phyloP scores from a whole-genome alignment of 2,329 filamentous ascomycete genomes.

The Fusarium sp. region DNA sequence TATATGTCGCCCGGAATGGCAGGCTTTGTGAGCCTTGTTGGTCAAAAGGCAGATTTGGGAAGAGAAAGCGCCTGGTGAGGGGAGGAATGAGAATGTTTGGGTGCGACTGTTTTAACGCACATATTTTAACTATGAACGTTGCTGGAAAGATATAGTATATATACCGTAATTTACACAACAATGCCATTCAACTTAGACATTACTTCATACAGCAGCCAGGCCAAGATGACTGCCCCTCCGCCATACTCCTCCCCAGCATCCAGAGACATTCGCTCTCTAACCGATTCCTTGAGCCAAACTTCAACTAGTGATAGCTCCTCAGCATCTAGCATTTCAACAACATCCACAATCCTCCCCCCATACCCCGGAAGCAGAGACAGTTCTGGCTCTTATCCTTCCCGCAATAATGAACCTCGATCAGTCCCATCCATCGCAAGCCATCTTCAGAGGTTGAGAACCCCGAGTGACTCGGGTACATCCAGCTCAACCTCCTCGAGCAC shows the following conservation, averaged over 20 bases:
- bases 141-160: background rate
- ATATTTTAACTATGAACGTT: background rate
- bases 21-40: background rate
- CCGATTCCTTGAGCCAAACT: background rate
- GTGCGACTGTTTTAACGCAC: no score
- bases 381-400: background rate
- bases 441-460: conserved; percentile 3
- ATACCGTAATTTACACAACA: background rate
- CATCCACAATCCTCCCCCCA: conserved; percentile 14
- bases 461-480: conserved; percentile 13
- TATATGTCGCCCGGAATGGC: background rate
- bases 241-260: conserved; percentile 14
- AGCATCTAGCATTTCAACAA: conserved; percentile 7
- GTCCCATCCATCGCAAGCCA: background rate
- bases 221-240: conserved; percentile 21
- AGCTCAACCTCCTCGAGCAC: conserved; percentile 11
- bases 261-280: background rate
- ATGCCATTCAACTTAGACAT: background rate
- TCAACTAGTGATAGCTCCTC: conserved; percentile 3
- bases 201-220: background rate
- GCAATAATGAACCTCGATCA: background rate
- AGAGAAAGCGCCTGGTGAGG: background rate
- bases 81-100: no score
- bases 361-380: conserved; percentile 14
- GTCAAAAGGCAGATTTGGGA: background rate